Conservation (phyloP, 768 basidiomycete species). For the Trametopsis cervina region DNA sequence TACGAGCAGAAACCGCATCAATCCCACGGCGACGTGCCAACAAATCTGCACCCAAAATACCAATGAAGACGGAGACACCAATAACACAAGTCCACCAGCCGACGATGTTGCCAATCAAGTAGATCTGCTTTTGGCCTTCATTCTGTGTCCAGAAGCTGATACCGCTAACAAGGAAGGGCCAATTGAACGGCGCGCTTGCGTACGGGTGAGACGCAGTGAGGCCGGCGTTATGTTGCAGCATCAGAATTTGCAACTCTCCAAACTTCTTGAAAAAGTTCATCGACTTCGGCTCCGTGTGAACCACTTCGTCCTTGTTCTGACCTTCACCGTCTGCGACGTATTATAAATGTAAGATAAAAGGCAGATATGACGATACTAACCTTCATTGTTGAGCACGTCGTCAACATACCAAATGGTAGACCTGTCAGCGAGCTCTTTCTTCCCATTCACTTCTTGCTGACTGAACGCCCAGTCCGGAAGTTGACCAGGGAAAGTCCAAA, state of each 20-base stretch:
- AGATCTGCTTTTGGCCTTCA: conserved; percentile 84
- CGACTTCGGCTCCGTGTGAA: conserved; percentile 64
- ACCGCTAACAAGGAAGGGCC: conserved; percentile 94
- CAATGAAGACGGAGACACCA: conserved; percentile 80
- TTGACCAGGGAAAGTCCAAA: conserved; percentile 86
- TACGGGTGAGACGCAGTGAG: conserved; percentile 97
- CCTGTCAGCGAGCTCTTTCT: conserved; percentile 82
- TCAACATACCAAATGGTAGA: conserved; percentile 87
- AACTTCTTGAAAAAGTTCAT: conserved; percentile 96
- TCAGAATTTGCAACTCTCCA: conserved; percentile 84
- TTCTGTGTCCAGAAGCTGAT: conserved; percentile 98
- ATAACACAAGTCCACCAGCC: conserved; percentile 95
- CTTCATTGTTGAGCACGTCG: conserved; percentile 65
- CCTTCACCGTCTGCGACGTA: conserved; percentile 38
- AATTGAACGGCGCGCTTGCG: conserved; percentile 91
- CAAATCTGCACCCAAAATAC: conserved; percentile 85
- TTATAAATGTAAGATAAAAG: conserved; percentile 6
- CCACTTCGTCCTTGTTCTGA: conserved; percentile 39
- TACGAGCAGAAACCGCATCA: conserved; percentile 83
- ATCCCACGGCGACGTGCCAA: conserved; percentile 80
- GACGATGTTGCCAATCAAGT: conserved; percentile 89
- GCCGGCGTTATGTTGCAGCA: conserved; percentile 99
- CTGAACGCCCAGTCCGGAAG: conserved; percentile 97
- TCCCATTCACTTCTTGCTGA: conserved; percentile 97
- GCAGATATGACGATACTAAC: conserved; percentile 37